Evolutionary conservation across 2,329 filamentous ascomycete genomes (phyloP).

Genomic region (Alternaria sp.): DNA sequence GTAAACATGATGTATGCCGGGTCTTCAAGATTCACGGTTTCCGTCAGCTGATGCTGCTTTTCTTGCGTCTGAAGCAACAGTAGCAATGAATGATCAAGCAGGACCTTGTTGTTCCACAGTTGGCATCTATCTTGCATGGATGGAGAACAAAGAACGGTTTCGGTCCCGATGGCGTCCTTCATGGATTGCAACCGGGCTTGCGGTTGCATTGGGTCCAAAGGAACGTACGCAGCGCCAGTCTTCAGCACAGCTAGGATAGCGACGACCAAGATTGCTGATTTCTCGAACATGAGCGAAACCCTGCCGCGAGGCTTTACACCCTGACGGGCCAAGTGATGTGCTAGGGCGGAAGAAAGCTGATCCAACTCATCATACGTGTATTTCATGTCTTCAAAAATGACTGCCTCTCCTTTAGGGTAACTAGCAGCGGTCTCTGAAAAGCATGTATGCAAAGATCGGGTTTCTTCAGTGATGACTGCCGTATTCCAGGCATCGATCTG

Average conservation of each 20-base stretch:
- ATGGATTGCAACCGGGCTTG: neutral
- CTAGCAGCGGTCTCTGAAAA: neutral
- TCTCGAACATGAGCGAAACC: neutral
- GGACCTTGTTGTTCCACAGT: neutral
- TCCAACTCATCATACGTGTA: neutral
- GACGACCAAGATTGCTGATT: neutral
- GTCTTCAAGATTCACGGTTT: neutral
- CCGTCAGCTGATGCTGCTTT: neutral
- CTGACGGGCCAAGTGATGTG: neutral
- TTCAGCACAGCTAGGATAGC: slow-evolving; percentile 4
- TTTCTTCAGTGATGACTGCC: neutral
- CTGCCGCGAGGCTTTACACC: neutral
- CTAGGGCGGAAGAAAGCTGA: neutral
- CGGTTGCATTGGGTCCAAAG: neutral
- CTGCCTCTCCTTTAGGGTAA: neutral
- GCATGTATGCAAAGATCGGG: neutral
- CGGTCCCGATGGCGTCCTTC: slow-evolving; percentile 2
- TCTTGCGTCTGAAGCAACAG: neutral
- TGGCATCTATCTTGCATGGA: neutral
- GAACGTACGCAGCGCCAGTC: neutral
- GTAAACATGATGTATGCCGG: slow-evolving; percentile 68
- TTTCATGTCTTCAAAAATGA: neutral
- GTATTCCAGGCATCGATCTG: neutral
- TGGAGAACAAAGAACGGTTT: neutral
- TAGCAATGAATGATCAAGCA: neutral